phyloP scores from a whole-genome alignment of 2,329 filamentous ascomycete species.

The Clonostachys sp. region DNA sequence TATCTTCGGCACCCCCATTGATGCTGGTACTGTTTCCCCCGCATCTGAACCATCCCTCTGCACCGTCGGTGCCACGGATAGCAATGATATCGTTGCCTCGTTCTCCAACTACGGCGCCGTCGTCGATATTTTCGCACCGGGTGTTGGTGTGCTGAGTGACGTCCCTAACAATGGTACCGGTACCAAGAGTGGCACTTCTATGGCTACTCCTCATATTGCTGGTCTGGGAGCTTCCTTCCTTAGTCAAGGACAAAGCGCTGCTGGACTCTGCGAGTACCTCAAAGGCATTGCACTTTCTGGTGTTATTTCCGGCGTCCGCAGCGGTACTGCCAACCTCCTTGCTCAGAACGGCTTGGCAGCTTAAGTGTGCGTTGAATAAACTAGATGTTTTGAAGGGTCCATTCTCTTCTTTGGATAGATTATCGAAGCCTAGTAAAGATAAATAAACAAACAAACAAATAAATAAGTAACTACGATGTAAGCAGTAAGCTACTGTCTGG shows the following conservation, averaged over 20 bases:
- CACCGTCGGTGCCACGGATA: conserved; percentile 91
- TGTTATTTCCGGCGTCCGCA: conserved; percentile 25
- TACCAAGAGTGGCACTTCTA: conserved; percentile 95
- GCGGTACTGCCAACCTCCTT: conserved; percentile 24
- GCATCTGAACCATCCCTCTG: conserved; percentile 87
- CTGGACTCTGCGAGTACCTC: conserved; percentile 34
- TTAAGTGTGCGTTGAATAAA: no score
- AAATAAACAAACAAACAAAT: no score
- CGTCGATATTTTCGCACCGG: conserved; percentile 98
- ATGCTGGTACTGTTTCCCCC: conserved; percentile 98
- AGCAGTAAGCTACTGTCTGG: no score
- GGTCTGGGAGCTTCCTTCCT: conserved; percentile 97
- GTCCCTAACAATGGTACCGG: conserved; percentile 98
- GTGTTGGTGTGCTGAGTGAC: conserved; percentile 68
- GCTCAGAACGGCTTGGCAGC: conserved; percentile 19
- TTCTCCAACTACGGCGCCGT: conserved; percentile 99
- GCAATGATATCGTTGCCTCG: conserved; percentile 95
- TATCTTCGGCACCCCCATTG: conserved; percentile 40
- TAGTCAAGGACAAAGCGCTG: conserved; percentile 31
- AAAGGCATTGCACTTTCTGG: conserved; percentile 30
- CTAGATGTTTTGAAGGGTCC: no score
- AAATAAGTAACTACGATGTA: no score
- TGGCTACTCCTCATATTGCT: conserved; percentile 96
- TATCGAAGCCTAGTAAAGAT: no score
- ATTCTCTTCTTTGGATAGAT: no score